Evolutionary conservation across 2,329 filamentous ascomycete species (phyloP).

Genomic region (Ascochyta viciae-villosae): DNA sequence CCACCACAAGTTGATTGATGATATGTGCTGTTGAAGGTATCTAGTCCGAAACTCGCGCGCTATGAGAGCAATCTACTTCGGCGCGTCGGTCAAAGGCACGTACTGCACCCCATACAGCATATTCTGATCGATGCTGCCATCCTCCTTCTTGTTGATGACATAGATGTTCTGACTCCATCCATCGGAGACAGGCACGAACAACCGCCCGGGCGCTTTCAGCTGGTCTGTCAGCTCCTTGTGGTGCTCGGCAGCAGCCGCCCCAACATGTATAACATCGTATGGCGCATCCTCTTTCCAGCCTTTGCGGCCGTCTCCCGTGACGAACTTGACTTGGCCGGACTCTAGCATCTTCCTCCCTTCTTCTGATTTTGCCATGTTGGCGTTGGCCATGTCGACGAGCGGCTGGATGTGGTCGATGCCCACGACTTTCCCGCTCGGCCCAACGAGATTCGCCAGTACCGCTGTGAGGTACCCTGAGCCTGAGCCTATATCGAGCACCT

Average conservation of each 20-base stretch:
- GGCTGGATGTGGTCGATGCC: constrained; percentile 60
- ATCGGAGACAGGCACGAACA: constrained; percentile 79
- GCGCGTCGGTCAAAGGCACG: constrained; percentile 78
- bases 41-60: not conserved
- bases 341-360: constrained; percentile 65
- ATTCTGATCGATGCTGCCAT: constrained; percentile 63
- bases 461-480: constrained; percentile 80
- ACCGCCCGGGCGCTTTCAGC: constrained; percentile 76
- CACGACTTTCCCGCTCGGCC: constrained; percentile 53
- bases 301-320: constrained; percentile 70
- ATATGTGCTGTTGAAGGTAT: constrained; percentile 7
- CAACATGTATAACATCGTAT: constrained; percentile 96
- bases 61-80: constrained; percentile 33
- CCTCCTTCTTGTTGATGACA: constrained; percentile 73
- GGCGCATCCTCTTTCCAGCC: constrained; percentile 58
- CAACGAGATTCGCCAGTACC: constrained; percentile 80
- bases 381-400: constrained; percentile 50
- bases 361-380: constrained; percentile 54
- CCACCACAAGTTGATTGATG: constrained; percentile 1
- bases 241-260: constrained; percentile 78
- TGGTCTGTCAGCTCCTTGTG: constrained; percentile 78
- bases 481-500: constrained; percentile 58
- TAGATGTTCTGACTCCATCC: constrained; percentile 70
- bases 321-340: constrained; percentile 70
- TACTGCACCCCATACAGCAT: constrained; percentile 76